Percentiles rank a stretch among this genome's conserved stretches.
Evolutionary conservation across 2,329 filamentous ascomycete genomes (phyloP).

Genomic region (Exophiala viscosa): DNA sequence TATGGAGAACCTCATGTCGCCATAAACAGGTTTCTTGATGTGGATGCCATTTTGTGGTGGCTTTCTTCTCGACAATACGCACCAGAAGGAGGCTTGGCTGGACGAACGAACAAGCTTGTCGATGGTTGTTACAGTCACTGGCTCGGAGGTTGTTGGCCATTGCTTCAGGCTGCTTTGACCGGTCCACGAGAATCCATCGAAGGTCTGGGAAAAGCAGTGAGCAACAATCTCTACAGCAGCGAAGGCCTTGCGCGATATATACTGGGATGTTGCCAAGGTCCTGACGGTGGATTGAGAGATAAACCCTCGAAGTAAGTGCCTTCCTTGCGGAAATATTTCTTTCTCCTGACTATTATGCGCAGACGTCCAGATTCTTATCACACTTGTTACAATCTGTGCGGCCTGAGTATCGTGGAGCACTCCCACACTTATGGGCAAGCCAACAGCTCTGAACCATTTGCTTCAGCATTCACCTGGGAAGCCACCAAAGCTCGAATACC

Average conservation of each 20-base stretch:
- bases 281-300: slow-evolving; percentile 79
- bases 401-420: slow-evolving; percentile 78
- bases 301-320: slow-evolving; percentile 79
- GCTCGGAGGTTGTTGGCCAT: slow-evolving; percentile 91
- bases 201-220: neutral
- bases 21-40: slow-evolving; percentile 71
- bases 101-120: slow-evolving; percentile 94
- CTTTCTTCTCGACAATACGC: slow-evolving; percentile 83
- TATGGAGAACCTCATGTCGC: slow-evolving; percentile 72
- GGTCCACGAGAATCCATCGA: slow-evolving; percentile 41
- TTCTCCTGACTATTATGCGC: slow-evolving; percentile 25
- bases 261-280: slow-evolving; percentile 76
- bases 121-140: slow-evolving; percentile 98
- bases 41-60: slow-evolving; percentile 77
- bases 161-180: slow-evolving; percentile 75
- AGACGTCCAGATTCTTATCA: slow-evolving; percentile 85
- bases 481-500: slow-evolving; percentile 41
- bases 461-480: slow-evolving; percentile 40
- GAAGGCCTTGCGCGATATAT: slow-evolving; percentile 87
- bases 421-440: slow-evolving; percentile 42
- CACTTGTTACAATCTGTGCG: slow-evolving; percentile 84
- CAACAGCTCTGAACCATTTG: slow-evolving; percentile 33
- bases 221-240: slow-evolving; percentile 63
- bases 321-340: slow-evolving; percentile 7
- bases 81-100: slow-evolving; percentile 88